These are phyloP conservation scores for Aspergillus amoenus DNA, from an alignment of 2,329 filamentous ascomycete species.

Conservation along the genomic window DNA sequence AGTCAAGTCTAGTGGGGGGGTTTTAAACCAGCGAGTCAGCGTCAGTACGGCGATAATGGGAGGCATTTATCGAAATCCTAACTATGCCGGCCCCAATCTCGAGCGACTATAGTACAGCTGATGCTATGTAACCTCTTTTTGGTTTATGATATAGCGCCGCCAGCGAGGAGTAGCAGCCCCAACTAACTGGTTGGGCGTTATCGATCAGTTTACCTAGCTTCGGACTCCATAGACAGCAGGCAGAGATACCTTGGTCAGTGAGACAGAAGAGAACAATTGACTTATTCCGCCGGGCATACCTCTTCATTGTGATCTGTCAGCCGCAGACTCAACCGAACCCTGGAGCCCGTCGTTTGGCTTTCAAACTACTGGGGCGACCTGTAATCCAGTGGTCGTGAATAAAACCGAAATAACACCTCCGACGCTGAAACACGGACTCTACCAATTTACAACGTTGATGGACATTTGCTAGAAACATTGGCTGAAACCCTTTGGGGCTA, in stretches of 20 bases:
- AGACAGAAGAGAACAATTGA: conserved; percentile 37
- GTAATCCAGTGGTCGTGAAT: conserved; percentile 30
- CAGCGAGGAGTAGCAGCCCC: conserved; percentile 51
- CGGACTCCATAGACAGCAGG: conserved; percentile 71
- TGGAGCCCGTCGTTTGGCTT: conserved; percentile 16
- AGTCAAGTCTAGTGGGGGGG: conserved; percentile 15
- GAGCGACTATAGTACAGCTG: conserved; percentile 47
- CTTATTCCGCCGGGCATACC: conserved; percentile 37
- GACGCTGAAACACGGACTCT: conserved; percentile 4
- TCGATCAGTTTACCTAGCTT: conserved; percentile 65
- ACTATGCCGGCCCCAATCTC: conserved; percentile 35
- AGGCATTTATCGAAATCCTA: conserved; percentile 25
- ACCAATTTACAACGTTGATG: conserved; percentile 4
- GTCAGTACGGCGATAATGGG: conserved; percentile 24
- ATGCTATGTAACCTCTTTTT: conserved; percentile 66
- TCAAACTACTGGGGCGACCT: conserved; percentile 24
- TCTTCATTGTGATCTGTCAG: conserved; percentile 24
- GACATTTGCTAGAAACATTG: conserved; percentile 14
- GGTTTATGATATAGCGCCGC: conserved; percentile 69
- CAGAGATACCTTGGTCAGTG: conserved; percentile 38
- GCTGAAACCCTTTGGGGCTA: background rate
- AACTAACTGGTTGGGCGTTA: conserved; percentile 35
- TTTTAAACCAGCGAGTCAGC: conserved; percentile 20
- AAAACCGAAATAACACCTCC: conserved; percentile 14
- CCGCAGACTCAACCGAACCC: conserved; percentile 21